These are phyloP conservation scores for Colletotrichum coccodes DNA, from an alignment of 2,329 filamentous ascomycete genomes.

Conservation along the genomic window DNA sequence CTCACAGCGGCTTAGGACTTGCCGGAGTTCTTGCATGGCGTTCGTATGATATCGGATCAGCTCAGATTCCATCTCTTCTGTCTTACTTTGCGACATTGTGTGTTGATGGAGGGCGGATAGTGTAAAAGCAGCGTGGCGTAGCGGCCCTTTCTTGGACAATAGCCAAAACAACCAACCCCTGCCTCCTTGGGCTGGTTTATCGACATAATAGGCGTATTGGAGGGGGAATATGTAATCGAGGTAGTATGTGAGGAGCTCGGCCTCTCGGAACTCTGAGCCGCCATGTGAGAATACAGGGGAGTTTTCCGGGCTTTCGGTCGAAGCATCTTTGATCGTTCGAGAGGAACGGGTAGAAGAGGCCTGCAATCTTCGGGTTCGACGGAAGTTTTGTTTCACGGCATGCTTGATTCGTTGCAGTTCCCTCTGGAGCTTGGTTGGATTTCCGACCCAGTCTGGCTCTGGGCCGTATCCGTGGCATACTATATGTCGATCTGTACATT, in stretches of 20 bases:
- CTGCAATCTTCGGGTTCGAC: constrained; percentile 23
- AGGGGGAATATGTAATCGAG: constrained; percentile 41
- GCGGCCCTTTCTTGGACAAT: constrained; percentile 32
- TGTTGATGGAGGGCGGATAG: constrained; percentile 41
- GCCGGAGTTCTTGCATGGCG: constrained; percentile 38
- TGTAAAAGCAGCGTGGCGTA: constrained; percentile 39
- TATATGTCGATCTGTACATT: constrained; percentile 37
- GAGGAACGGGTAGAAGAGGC: not conserved
- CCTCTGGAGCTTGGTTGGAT: constrained; percentile 39
- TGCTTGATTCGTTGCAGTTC: constrained; percentile 38
- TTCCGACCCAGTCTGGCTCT: constrained; percentile 48
- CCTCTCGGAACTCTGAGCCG: constrained; percentile 33
- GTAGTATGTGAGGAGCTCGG: constrained; percentile 41
- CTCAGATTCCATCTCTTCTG: constrained; percentile 35
- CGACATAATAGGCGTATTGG: constrained; percentile 39
- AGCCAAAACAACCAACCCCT: constrained; percentile 41
- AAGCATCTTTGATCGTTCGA: not conserved
- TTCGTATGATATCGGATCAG: constrained; percentile 39
- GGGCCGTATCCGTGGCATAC: constrained; percentile 41
- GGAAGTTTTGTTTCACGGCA: constrained; percentile 38
- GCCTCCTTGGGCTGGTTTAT: constrained; percentile 38
- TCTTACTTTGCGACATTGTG: constrained; percentile 30
- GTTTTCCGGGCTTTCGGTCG: not conserved
- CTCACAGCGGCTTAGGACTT: constrained; percentile 28
- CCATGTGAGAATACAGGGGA: not conserved